Percentiles rank a stretch among this genome's conserved stretches.
These are phyloP conservation scores for Elsinoe australis DNA, from an alignment of 2,329 filamentous ascomycete species.

Conservation along the genomic window DNA sequence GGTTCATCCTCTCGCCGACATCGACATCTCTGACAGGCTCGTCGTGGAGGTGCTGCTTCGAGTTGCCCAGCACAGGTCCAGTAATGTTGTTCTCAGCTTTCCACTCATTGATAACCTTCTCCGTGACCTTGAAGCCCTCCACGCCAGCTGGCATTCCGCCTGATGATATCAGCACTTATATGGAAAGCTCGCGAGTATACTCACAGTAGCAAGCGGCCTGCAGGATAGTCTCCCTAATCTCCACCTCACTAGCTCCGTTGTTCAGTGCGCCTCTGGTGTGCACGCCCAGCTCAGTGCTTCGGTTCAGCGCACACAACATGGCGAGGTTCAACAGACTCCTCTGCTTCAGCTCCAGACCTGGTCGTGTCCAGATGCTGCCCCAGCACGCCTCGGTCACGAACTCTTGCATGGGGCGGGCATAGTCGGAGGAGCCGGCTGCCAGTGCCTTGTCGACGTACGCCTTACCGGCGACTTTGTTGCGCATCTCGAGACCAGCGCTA, in stretches of 20 bases:
- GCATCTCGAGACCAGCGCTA: constrained; percentile 53
- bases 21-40: neutral
- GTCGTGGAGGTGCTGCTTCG: constrained; percentile 1
- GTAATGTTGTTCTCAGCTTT: constrained; percentile 31
- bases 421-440: constrained; percentile 50
- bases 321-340: constrained; percentile 57
- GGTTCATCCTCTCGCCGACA: constrained; percentile 15
- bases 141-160: constrained; percentile 48
- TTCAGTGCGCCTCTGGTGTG: constrained; percentile 57
- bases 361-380: constrained; percentile 57
- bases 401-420: constrained; percentile 54
- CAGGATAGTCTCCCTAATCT: constrained; percentile 54
- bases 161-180: neutral
- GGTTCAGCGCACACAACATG: constrained; percentile 57
- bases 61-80: constrained; percentile 14
- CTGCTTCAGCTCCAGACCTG: constrained; percentile 54
- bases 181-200: no score
- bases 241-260: constrained; percentile 54
- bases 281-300: constrained; percentile 51
- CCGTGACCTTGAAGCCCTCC: constrained; percentile 47
- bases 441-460: constrained; percentile 53
- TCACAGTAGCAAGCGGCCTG: constrained; percentile 43
- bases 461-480: constrained; percentile 53
- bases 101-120: constrained; percentile 47
- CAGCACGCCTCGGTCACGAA: constrained; percentile 56